Conservation (phyloP, 768 basidiomycete species). For the Myochromella boudieri region DNA sequence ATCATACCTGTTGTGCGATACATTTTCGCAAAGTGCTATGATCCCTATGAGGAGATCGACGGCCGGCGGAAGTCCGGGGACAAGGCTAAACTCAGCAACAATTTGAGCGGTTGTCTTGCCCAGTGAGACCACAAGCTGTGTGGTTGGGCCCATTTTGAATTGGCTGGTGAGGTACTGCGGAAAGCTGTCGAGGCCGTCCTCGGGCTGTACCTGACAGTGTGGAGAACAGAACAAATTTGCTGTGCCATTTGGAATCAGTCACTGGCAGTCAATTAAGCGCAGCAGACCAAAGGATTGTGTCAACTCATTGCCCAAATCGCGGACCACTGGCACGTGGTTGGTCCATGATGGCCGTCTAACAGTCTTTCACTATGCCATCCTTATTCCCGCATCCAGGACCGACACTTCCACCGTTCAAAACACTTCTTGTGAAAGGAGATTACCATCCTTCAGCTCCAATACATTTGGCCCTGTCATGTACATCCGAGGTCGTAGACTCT, state of each 20-base stretch:
- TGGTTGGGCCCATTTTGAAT: conserved; percentile 7
- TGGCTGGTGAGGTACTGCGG: neutral
- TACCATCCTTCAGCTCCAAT: conserved; percentile 72
- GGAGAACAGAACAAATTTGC: no score
- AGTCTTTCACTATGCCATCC: conserved; percentile 25
- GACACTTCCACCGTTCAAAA: conserved; percentile 51
- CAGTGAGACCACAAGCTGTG: conserved; percentile 21
- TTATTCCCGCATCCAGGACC: conserved; percentile 37
- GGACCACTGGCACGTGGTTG: no score
- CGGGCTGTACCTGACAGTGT: neutral
- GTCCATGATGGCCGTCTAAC: neutral
- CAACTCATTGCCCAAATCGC: no score
- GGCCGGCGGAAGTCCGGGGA: conserved; percentile 46
- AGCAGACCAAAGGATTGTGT: no score
- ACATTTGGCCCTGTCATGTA: conserved; percentile 58
- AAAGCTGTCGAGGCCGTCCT: neutral
- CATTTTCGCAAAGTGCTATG: conserved; percentile 45
- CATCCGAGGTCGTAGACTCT: conserved; percentile 28
- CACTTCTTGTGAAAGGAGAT: conserved; percentile 61
- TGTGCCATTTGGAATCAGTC: no score
- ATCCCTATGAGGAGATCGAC: conserved; percentile 43
- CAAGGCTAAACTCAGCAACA: conserved; percentile 44
- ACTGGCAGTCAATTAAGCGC: no score
- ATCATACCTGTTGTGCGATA: conserved; percentile 44
- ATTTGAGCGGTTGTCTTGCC: conserved; percentile 43